Conservation (phyloP, 208 protist species). For the Leishmania tropica region DNA sequence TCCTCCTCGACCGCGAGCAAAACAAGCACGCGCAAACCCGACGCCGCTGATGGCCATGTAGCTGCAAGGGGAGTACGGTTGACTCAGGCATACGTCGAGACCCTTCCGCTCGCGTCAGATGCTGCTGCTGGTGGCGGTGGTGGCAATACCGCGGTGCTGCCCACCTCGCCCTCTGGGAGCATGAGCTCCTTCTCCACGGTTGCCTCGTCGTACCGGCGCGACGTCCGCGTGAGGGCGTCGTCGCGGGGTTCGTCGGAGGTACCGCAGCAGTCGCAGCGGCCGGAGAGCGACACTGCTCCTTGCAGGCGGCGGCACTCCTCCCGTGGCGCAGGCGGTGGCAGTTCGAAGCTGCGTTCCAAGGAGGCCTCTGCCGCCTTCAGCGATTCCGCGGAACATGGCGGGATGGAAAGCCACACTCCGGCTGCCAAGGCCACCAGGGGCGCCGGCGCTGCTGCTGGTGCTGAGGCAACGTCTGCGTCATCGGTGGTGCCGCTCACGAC, state of each 20-base stretch:
- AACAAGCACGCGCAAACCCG: conserved; percentile 4
- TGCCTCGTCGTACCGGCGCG: conserved; percentile 8
- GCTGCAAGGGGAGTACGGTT: background rate
- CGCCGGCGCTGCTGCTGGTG: background rate
- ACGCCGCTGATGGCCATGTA: background rate
- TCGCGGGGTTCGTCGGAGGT: background rate
- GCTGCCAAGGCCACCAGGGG: background rate
- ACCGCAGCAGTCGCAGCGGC: background rate
- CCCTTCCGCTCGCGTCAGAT: background rate
- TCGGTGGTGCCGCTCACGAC: background rate
- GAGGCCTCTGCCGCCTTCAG: background rate
- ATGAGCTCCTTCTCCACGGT: conserved; percentile 18
- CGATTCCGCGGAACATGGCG: background rate
- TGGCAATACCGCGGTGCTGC: background rate
- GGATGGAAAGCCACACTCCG: background rate
- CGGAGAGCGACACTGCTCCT: background rate
- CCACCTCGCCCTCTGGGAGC: conserved; percentile 5
- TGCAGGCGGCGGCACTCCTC: background rate
- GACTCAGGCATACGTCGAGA: conserved; percentile 5
- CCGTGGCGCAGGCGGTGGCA: background rate
- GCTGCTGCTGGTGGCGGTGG: background rate
- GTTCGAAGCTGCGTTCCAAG: background rate
- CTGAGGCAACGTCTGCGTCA: background rate
- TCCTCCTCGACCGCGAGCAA: conserved; percentile 14
- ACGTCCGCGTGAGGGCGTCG: background rate